A percentile compares a stretch with the other conserved stretches of the same genome.
Evolutionary conservation across 805 yeast genomes (phyloP).

Genomic region (Metschnikowia koreensis): DNA sequence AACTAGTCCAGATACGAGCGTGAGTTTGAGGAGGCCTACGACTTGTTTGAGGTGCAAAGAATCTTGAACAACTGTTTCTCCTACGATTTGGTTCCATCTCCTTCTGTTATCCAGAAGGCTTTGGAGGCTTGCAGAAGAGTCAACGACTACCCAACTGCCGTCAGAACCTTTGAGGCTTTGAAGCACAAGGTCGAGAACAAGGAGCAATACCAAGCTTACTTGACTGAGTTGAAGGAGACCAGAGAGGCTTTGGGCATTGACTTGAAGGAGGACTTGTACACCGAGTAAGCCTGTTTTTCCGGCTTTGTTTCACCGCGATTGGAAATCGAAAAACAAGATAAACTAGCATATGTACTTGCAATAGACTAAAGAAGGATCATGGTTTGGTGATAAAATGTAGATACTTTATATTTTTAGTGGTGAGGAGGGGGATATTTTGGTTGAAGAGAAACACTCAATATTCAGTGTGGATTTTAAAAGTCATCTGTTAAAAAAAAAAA

Average conservation of each 20-base stretch:
- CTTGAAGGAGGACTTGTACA: conserved; percentile 81
- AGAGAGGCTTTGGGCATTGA: conserved; percentile 93
- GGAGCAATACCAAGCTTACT: conserved; percentile 92
- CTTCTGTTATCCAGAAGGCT: conserved; percentile 92
- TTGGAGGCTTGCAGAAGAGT: conserved; percentile 98
- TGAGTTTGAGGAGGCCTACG: conserved; percentile 80
- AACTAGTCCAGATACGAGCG: conserved; percentile 69
- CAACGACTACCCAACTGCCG: conserved; percentile 97
- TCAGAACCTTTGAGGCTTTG: conserved; percentile 96
- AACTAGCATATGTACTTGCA: conserved; percentile 5
- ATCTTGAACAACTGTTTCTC: conserved; percentile 97
- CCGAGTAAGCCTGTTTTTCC: conserved; percentile 17
- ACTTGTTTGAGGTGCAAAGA: conserved; percentile 60
- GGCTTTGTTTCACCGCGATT: not conserved
- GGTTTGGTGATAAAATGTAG: too few relatives aligned
- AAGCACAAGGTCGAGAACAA: conserved; percentile 93
- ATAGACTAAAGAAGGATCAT: conserved; percentile 6
- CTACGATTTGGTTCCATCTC: conserved; percentile 98
- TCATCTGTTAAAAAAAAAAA: too few relatives aligned
- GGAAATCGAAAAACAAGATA: not conserved
- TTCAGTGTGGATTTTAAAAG: too few relatives aligned
- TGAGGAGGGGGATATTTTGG: not conserved
- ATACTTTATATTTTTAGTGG: not conserved
- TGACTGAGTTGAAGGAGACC: conserved; percentile 87
- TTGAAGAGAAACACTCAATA: too few relatives aligned